These are phyloP conservation scores for Patellifolia procumbens DNA, from an alignment of 179 eudicot species.

Conservation along the genomic window DNA sequence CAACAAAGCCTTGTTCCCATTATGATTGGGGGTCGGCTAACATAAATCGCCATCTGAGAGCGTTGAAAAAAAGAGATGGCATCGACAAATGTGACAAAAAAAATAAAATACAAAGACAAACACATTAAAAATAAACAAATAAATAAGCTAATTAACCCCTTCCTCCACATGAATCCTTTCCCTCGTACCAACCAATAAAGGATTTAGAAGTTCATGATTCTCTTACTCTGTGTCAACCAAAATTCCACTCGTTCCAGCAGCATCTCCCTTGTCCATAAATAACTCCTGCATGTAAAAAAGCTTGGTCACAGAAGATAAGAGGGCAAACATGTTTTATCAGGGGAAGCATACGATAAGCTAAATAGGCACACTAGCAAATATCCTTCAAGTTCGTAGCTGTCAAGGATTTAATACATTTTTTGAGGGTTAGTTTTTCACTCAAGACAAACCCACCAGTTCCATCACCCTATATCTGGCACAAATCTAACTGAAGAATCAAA, in stretches of 20 bases:
- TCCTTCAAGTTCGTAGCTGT: not conserved
- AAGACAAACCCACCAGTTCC: not conserved
- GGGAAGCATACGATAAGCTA: not conserved
- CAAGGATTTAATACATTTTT: not conserved
- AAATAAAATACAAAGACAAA: not conserved
- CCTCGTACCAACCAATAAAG: not conserved
- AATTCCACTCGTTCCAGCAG: slow-evolving; percentile 50
- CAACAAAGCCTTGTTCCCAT: no score
- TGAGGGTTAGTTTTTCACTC: not conserved
- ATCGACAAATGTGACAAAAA: no score
- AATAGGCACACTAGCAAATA: not conserved
- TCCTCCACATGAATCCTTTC: no score
- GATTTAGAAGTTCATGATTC: not conserved
- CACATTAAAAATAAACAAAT: no score
- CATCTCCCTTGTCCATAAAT: slow-evolving; percentile 64
- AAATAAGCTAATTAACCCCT: no score
- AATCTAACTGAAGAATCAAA: not conserved
- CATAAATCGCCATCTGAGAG: no score
- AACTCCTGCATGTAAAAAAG: slow-evolving; percentile 50
- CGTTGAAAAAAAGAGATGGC: no score
- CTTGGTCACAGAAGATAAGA: not conserved
- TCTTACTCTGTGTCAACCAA: slow-evolving; percentile 48
- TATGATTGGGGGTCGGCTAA: no score
- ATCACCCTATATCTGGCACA: not conserved
- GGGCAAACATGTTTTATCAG: not conserved